A percentile compares a stretch with the other conserved stretches of the same genome.
phyloP scores from a whole-genome alignment of 768 basidiomycete species.

The Candolleomyces efflorescens region DNA sequence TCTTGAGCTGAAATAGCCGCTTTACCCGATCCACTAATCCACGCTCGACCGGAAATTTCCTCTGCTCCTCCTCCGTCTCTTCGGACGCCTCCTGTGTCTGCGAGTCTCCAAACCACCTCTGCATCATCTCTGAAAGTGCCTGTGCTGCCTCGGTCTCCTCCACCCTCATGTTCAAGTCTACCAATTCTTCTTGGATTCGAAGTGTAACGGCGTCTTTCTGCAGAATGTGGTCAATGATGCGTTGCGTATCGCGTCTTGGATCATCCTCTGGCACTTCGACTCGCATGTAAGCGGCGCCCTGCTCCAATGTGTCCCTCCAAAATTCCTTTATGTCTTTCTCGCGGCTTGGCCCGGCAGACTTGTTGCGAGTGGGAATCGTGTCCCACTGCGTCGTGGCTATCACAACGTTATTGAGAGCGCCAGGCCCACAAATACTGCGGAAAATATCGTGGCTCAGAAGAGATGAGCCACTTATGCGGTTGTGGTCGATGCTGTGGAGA shows the following conservation, averaged over 20 bases:
- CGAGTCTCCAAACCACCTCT: neutral
- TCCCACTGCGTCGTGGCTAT: slow-evolving; percentile 5
- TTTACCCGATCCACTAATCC: too few relatives aligned
- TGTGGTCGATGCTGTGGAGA: slow-evolving; percentile 11
- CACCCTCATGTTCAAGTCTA: neutral
- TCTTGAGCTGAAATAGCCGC: too few relatives aligned
- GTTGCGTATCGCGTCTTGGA: neutral
- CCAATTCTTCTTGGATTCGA: neutral
- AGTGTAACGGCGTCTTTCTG: neutral
- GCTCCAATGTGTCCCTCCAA: slow-evolving; percentile 11
- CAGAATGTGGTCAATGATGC: neutral
- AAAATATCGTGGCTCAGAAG: slow-evolving; percentile 10
- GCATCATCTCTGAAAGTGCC: neutral
- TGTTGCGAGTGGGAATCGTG: neutral
- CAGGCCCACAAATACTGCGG: slow-evolving; percentile 7
- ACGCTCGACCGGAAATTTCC: too few relatives aligned
- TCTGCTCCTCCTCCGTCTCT: too few relatives aligned
- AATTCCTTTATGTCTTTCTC: slow-evolving; percentile 13
- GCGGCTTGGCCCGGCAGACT: neutral
- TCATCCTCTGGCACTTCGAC: neutral
- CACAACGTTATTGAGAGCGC: slow-evolving; percentile 7
- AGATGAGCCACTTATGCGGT: slow-evolving; percentile 4
- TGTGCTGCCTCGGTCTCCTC: neutral
- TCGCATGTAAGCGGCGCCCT: neutral
- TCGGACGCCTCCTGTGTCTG: neutral